These are phyloP conservation scores for Candida taoyuanica DNA, from an alignment of 805 yeast genomes.

Conservation along the genomic window DNA sequence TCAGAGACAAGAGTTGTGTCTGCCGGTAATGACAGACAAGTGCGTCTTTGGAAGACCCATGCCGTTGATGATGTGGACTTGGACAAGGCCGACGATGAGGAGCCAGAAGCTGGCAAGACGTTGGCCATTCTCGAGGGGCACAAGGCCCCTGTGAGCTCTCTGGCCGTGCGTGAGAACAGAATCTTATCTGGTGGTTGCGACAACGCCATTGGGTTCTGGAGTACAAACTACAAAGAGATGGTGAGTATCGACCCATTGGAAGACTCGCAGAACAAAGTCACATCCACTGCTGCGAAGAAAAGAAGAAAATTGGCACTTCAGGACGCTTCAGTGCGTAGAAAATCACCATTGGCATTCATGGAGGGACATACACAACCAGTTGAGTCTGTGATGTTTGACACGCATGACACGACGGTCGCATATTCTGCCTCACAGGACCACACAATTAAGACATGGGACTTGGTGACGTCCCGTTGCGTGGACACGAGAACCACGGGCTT, in stretches of 20 bases:
- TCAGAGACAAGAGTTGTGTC: constrained; percentile 71
- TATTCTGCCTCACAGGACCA: constrained; percentile 97
- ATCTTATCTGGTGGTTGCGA: constrained; percentile 86
- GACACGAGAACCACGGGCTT: constrained; percentile 86
- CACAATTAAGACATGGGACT: constrained; percentile 93
- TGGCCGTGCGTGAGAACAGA: constrained; percentile 51
- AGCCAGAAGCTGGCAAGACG: constrained; percentile 64
- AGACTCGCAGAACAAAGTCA: constrained; percentile 42
- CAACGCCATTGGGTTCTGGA: constrained; percentile 79
- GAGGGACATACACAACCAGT: constrained; percentile 87
- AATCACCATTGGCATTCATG: constrained; percentile 74
- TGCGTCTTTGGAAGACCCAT: constrained; percentile 81
- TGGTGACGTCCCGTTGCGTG: constrained; percentile 77
- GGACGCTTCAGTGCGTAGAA: constrained; percentile 70
- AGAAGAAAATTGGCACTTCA: constrained; percentile 78
- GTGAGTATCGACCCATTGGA: constrained; percentile 49
- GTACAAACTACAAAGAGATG: constrained; percentile 82
- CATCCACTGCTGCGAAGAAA: constrained; percentile 80
- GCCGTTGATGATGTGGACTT: constrained; percentile 27
- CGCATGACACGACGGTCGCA: constrained; percentile 70
- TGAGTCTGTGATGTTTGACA: constrained; percentile 74
- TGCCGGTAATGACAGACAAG: constrained; percentile 83
- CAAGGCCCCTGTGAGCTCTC: constrained; percentile 74
- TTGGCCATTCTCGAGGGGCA: constrained; percentile 88
- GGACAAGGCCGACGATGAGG: constrained; percentile 39